These are phyloP conservation scores for Cercospora beticola DNA, from an alignment of 2,329 filamentous ascomycete species.

Conservation along the genomic window DNA sequence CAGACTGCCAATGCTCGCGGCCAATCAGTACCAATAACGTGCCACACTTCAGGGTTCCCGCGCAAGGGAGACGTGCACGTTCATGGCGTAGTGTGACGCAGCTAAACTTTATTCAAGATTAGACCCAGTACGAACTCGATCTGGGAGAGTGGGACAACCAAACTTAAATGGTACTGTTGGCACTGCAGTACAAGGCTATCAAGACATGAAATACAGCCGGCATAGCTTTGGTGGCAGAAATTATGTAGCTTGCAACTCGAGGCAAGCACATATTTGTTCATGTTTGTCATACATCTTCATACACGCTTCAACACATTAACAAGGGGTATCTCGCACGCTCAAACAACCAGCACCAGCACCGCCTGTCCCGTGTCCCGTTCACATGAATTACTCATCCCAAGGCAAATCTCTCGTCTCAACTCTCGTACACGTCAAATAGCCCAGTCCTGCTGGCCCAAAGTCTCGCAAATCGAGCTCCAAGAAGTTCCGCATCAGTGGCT, in stretches of 20 bases:
- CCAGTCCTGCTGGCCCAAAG: conserved; percentile 45
- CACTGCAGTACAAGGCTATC: not conserved
- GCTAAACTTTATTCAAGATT: not conserved
- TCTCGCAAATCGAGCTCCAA: conserved; percentile 70
- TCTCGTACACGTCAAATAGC: conserved; percentile 65
- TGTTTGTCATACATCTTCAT: not conserved
- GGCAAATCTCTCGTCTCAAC: conserved; percentile 63
- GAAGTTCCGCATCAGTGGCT: conserved; percentile 80
- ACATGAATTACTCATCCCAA: conserved; percentile 51
- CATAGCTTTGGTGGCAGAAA: not conserved
- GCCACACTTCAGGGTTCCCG: not conserved
- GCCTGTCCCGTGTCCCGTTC: not conserved
- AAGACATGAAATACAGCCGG: not conserved
- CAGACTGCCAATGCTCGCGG: not conserved
- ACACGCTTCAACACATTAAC: not conserved
- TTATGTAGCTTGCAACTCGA: not conserved
- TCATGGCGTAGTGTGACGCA: not conserved
- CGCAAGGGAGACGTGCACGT: not conserved
- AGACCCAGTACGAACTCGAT: not conserved
- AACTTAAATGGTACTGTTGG: not conserved
- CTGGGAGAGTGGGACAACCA: not conserved
- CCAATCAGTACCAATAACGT: not conserved
- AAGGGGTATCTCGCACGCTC: conserved; percentile 14
- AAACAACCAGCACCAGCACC: conserved; percentile 5
- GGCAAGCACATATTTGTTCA: not conserved